Evolutionary conservation across 768 basidiomycete species (phyloP).

Genomic region (Suillus fuscotomentosus): DNA sequence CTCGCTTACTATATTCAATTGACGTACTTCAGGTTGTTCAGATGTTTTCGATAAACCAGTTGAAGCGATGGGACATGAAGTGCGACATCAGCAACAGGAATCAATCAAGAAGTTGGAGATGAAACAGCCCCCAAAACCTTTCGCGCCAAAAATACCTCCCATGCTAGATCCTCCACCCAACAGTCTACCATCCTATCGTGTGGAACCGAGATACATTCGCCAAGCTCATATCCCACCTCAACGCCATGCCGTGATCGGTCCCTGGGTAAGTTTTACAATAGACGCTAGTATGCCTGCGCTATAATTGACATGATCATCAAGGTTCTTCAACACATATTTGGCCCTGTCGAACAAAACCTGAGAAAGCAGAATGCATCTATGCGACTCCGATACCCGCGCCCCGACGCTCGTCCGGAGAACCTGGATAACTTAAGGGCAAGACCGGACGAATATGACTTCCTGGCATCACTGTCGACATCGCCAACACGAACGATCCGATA

Average conservation of each 20-base stretch:
- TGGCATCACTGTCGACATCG: constrained; percentile 39
- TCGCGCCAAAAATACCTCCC: constrained; percentile 28
- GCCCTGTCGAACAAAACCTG: constrained; percentile 32
- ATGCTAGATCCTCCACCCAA: constrained; percentile 39
- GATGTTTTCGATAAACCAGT: constrained; percentile 44
- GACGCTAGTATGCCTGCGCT: background rate
- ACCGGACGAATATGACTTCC: constrained; percentile 52
- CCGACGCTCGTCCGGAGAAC: constrained; percentile 2
- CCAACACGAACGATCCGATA: constrained; percentile 40
- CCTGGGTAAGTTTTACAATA: constrained; percentile 45
- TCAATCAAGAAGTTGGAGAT: constrained; percentile 10
- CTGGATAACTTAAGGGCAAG: constrained; percentile 18
- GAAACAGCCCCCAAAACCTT: constrained; percentile 34
- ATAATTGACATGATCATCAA: constrained; percentile 18
- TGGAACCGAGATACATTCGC: constrained; percentile 42
- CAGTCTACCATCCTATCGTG: constrained; percentile 49
- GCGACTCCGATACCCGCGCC: constrained; percentile 29
- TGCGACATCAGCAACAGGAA: constrained; percentile 33
- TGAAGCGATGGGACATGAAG: constrained; percentile 49
- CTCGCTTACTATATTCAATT: constrained; percentile 5
- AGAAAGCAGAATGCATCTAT: constrained; percentile 44
- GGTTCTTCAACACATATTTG: constrained; percentile 47
- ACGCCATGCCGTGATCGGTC: constrained; percentile 49
- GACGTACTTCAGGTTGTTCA: constrained; percentile 46
- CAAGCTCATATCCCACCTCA: constrained; percentile 48